Conservation (phyloP, 768 basidiomycete genomes). For the Auricularia heimuer region DNA sequence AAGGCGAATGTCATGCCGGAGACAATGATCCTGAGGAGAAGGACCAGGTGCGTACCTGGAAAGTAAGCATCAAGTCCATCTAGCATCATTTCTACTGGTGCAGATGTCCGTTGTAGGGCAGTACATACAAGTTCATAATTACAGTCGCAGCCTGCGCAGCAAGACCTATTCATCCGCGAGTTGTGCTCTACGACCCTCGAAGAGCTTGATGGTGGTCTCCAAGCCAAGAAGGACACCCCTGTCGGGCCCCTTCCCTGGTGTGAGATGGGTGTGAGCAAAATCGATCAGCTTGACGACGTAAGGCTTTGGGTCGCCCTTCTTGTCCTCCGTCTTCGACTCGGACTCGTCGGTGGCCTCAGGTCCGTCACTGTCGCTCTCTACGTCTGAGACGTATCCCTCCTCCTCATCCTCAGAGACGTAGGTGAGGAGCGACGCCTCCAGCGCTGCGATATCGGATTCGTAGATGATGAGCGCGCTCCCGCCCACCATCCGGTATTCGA, state of each 20-base stretch:
- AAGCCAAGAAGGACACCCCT: constrained; percentile 67
- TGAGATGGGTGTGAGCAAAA: constrained; percentile 78
- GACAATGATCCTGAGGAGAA: no score
- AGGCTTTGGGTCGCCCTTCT: constrained; percentile 28
- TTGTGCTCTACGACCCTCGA: constrained; percentile 47
- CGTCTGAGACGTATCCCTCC: background rate
- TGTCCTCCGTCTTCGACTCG: constrained; percentile 13
- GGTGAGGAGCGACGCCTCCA: background rate
- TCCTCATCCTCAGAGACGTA: background rate
- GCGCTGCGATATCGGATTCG: constrained; percentile 28
- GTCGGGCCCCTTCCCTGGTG: constrained; percentile 67
- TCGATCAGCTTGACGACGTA: constrained; percentile 78
- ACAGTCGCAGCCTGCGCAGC: no score
- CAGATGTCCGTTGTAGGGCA: no score
- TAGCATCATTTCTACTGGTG: no score
- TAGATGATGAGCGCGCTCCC: constrained; percentile 76
- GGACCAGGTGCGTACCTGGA: no score
- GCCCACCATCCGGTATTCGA: constrained; percentile 76
- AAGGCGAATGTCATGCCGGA: no score
- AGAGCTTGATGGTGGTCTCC: constrained; percentile 48
- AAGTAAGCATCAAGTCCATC: background rate
- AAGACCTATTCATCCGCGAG: constrained; percentile 16
- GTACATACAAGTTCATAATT: no score
- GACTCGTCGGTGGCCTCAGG: constrained; percentile 27
- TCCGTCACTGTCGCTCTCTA: constrained; percentile 22